phyloP scores from a whole-genome alignment of 768 basidiomycete genomes.

The Amanita inopinata region DNA sequence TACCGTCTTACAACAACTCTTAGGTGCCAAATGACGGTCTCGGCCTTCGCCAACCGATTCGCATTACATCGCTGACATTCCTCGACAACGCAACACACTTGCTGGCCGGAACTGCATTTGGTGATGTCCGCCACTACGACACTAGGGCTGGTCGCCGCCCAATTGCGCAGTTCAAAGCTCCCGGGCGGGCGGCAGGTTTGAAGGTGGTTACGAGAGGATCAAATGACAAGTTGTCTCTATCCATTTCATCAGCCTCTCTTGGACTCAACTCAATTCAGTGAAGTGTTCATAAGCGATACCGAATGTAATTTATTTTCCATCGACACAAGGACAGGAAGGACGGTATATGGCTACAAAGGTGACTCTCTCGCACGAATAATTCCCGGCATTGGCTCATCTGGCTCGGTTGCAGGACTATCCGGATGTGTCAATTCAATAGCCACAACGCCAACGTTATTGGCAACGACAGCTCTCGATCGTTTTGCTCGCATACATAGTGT shows the following conservation, averaged over 20 bases:
- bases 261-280: slow-evolving; percentile 28
- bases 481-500: slow-evolving; percentile 63
- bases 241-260: not conserved
- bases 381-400: not conserved
- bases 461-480: slow-evolving; percentile 59
- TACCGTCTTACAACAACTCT: not conserved
- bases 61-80: slow-evolving; percentile 61
- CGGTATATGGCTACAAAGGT: slow-evolving; percentile 65
- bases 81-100: slow-evolving; percentile 41
- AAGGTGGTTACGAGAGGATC: slow-evolving; percentile 47
- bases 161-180: slow-evolving; percentile 51
- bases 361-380: not conserved
- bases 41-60: slow-evolving; percentile 68
- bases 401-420: slow-evolving; percentile 43
- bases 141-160: slow-evolving; percentile 60
- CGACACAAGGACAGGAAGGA: slow-evolving; percentile 59
- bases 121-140: slow-evolving; percentile 71
- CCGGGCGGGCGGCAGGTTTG: slow-evolving; percentile 55
- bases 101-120: slow-evolving; percentile 63
- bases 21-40: slow-evolving; percentile 69
- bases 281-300: slow-evolving; percentile 60
- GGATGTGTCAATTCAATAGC: slow-evolving; percentile 63
- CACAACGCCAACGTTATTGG: slow-evolving; percentile 40
- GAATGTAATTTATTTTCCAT: slow-evolving; percentile 54
- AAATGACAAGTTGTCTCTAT: slow-evolving; percentile 37